phyloP scores from a whole-genome alignment of 2,329 filamentous ascomycete species.

The Teratosphaeria viscida region DNA sequence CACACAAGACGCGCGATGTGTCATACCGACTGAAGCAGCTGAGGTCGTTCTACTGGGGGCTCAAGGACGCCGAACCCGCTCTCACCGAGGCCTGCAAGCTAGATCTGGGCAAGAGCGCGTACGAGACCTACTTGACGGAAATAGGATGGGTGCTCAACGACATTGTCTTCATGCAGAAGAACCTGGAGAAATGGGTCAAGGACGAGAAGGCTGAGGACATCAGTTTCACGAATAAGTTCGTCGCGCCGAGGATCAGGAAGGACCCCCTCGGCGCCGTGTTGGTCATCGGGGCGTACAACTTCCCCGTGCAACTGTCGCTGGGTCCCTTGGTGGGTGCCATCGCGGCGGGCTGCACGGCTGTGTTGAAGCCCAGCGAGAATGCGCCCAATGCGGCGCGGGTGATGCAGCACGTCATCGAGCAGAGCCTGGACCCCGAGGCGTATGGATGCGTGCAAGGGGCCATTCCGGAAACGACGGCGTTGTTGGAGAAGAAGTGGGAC shows the following conservation, averaged over 20 bases:
- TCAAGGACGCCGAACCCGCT: slow-evolving; percentile 66
- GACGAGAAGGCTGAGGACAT: slow-evolving; percentile 69
- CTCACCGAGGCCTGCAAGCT: slow-evolving; percentile 63
- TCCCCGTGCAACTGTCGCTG: slow-evolving; percentile 72
- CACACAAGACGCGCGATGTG: slow-evolving; percentile 71
- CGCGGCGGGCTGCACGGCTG: slow-evolving; percentile 76
- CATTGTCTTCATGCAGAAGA: slow-evolving; percentile 65
- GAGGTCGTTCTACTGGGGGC: slow-evolving; percentile 85
- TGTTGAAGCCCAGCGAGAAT: slow-evolving; percentile 85
- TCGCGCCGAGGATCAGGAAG: slow-evolving; percentile 69
- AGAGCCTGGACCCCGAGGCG: slow-evolving; percentile 63
- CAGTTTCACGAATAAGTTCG: slow-evolving; percentile 53
- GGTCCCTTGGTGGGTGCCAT: slow-evolving; percentile 81
- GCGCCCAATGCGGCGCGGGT: slow-evolving; percentile 67
- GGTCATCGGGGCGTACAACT: slow-evolving; percentile 87
- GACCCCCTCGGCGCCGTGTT: slow-evolving; percentile 77
- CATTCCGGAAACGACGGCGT: slow-evolving; percentile 65
- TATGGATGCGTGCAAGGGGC: slow-evolving; percentile 74
- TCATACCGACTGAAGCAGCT: slow-evolving; percentile 78
- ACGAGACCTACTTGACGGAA: slow-evolving; percentile 66
- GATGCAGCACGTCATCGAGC: slow-evolving; percentile 66
- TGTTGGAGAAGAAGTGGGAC: slow-evolving; percentile 87
- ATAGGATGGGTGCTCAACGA: slow-evolving; percentile 71
- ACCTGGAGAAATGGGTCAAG: slow-evolving; percentile 70
- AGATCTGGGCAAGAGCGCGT: slow-evolving; percentile 68